Conservation (phyloP, 257 asterid species). For the Nicotiana knightiana region DNA sequence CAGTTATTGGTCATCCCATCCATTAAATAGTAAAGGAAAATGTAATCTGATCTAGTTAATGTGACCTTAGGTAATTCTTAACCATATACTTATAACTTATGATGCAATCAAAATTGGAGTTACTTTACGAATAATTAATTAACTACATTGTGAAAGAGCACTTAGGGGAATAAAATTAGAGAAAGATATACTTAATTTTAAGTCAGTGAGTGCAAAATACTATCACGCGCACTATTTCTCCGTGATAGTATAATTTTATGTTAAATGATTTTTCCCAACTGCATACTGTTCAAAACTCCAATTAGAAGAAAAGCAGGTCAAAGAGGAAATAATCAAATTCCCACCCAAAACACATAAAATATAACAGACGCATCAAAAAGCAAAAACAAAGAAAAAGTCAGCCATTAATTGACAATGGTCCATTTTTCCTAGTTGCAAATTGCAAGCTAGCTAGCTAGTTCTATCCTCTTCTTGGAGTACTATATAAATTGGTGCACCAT, state of each 20-base stretch:
- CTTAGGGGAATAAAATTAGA: background rate
- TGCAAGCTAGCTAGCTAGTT: background rate
- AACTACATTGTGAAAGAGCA: background rate
- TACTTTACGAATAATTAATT: background rate
- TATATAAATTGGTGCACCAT: background rate
- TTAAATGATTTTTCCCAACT: no score
- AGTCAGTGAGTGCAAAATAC: background rate
- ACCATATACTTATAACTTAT: background rate
- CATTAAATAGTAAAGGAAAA: no score
- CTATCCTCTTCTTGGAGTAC: background rate
- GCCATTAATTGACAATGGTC: no score
- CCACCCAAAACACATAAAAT: background rate
- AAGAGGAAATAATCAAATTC: background rate
- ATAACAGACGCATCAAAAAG: background rate
- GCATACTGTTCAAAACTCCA: no score
- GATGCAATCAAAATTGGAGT: background rate
- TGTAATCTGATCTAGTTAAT: background rate
- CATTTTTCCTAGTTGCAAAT: no score
- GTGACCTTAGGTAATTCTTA: background rate
- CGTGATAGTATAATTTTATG: no score
- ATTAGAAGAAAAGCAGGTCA: no score
- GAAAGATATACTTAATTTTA: background rate
- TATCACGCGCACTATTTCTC: no score
- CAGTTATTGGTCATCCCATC: no score
- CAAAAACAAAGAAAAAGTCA: no score